Evolutionary conservation across 2,329 filamentous ascomycete genomes (phyloP).

Genomic region (Fusarium graminum): DNA sequence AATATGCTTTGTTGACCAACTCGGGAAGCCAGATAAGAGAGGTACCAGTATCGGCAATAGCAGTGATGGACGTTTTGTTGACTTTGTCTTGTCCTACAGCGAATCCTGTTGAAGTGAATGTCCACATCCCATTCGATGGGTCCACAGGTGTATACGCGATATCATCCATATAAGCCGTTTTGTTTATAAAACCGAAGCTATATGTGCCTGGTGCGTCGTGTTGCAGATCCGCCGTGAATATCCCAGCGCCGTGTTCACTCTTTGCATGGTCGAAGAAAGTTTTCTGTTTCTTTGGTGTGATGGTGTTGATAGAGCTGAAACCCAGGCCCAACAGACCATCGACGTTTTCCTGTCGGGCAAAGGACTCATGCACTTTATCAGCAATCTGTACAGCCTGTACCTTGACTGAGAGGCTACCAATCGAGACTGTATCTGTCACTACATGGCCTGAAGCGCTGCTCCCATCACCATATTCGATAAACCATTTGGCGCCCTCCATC

Average conservation of each 20-base stretch:
- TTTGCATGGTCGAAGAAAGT: conserved; percentile 59
- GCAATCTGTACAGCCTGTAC: conserved; percentile 61
- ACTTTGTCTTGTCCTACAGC: conserved; percentile 45
- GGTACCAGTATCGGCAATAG: conserved; percentile 72
- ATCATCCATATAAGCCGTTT: conserved; percentile 70
- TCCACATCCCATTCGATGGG: conserved; percentile 72
- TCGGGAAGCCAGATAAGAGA: conserved; percentile 72
- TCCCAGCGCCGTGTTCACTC: conserved; percentile 38
- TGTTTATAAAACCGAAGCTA: conserved; percentile 80
- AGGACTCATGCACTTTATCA: conserved; percentile 55
- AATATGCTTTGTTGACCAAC: conserved; percentile 64
- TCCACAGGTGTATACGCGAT: conserved; percentile 74
- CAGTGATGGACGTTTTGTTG: conserved; percentile 50
- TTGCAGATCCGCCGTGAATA: conserved; percentile 79
- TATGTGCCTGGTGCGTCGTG: conserved; percentile 70
- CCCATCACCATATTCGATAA: conserved; percentile 61
- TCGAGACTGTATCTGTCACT: conserved; percentile 58
- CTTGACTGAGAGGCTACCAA: conserved; percentile 58
- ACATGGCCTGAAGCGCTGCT: conserved; percentile 59
- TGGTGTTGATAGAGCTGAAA: conserved; percentile 60
- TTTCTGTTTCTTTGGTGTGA: conserved; percentile 56
- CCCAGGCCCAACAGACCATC: conserved; percentile 61
- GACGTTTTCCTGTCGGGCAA: conserved; percentile 55
- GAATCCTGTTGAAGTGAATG: conserved; percentile 58
- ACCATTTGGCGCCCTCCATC: conserved; percentile 56